phyloP scores from a whole-genome alignment of 208 protist genomes.

The Trypanosoma avium region DNA sequence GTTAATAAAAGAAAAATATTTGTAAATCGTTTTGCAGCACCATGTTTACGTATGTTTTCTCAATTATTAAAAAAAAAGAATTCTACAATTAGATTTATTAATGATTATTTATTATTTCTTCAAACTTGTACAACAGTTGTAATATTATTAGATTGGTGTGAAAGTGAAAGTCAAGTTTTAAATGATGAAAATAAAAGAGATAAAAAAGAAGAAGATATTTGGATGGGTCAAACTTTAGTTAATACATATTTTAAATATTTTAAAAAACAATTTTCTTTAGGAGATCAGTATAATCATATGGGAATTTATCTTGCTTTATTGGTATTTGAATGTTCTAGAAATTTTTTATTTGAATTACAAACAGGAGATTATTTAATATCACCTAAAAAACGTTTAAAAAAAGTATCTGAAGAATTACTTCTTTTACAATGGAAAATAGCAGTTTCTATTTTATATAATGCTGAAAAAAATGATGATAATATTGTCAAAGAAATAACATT shows the following conservation, averaged over 20 bases:
- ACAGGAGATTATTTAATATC: not conserved
- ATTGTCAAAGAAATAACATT: slow-evolving; percentile 24
- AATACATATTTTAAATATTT: slow-evolving; percentile 10
- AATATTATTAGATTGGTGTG: slow-evolving; percentile 20
- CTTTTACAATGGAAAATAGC: slow-evolving; percentile 29
- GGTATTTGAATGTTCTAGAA: slow-evolving; percentile 18
- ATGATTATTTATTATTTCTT: slow-evolving; percentile 25
- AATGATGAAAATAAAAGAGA: not conserved
- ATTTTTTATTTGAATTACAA: slow-evolving; percentile 25
- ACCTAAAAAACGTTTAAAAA: not conserved
- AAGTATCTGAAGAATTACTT: slow-evolving; percentile 15
- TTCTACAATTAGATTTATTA: slow-evolving; percentile 2
- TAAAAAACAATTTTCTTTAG: slow-evolving; percentile 13
- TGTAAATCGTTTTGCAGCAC: slow-evolving; percentile 1
- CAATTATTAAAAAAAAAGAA: not conserved
- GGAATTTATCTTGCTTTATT: slow-evolving; percentile 15
- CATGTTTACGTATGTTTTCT: slow-evolving; percentile 17
- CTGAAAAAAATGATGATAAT: slow-evolving; percentile 28
- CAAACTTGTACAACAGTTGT: slow-evolving; percentile 1
- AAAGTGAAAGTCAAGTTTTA: slow-evolving; percentile 4
- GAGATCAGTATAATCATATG: not conserved
- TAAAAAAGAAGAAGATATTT: not conserved
- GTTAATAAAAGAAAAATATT: not conserved
- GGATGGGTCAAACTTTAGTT: not conserved
- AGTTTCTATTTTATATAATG: slow-evolving; percentile 15